Percentiles rank a stretch among this genome's conserved stretches.
phyloP scores from a whole-genome alignment of 2,329 filamentous ascomycete species.

The Corinectria fuckeliana region DNA sequence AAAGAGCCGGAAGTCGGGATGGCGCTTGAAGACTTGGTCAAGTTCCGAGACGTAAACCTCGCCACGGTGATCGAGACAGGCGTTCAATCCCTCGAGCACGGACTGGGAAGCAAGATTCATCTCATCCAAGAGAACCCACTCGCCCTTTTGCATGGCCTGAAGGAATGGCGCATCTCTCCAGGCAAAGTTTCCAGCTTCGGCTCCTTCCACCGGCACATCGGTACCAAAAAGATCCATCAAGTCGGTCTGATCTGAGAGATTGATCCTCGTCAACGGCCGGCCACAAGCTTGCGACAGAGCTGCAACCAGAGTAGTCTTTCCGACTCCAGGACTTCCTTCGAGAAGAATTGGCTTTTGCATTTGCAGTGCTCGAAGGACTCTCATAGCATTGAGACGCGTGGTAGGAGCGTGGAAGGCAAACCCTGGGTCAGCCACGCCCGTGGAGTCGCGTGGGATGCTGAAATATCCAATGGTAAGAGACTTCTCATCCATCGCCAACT shows the following conservation, averaged over 20 bases:
- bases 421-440: slow-evolving; percentile 42
- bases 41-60: slow-evolving; percentile 96
- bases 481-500: slow-evolving; percentile 59
- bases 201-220: slow-evolving; percentile 94
- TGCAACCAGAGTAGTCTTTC: slow-evolving; percentile 92
- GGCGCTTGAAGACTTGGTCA: slow-evolving; percentile 90
- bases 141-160: slow-evolving; percentile 93
- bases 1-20: slow-evolving; percentile 91
- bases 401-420: slow-evolving; percentile 85
- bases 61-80: slow-evolving; percentile 94
- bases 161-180: slow-evolving; percentile 97
- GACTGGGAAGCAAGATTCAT: slow-evolving; percentile 99
- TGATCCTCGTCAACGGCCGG: slow-evolving; percentile 87
- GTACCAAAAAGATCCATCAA: slow-evolving; percentile 97
- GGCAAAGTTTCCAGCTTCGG: slow-evolving; percentile 85
- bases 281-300: slow-evolving; percentile 83
- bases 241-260: slow-evolving; percentile 97
- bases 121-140: slow-evolving; percentile 96
- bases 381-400: slow-evolving; percentile 87
- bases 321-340: slow-evolving; percentile 96
- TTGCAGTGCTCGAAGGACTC: slow-evolving; percentile 87
- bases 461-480: slow-evolving; percentile 77
- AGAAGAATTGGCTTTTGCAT: slow-evolving; percentile 90
- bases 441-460: slow-evolving; percentile 61
- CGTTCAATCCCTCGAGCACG: slow-evolving; percentile 93